Base-by-base conservation (phyloP, 129 eudicot genomes). In the Ambrosia trifida region DNA sequence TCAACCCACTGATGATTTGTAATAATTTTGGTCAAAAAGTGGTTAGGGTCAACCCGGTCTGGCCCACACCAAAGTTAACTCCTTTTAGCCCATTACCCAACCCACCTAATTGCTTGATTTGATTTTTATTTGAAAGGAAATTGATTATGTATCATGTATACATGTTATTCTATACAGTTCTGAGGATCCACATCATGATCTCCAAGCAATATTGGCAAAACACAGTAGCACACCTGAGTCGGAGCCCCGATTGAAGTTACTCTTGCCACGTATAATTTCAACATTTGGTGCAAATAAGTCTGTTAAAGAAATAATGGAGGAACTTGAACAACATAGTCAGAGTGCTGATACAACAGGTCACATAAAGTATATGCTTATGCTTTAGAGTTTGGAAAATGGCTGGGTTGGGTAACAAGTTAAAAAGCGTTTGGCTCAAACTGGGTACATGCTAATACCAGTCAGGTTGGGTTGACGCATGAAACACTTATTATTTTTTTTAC, bases 151-250 rank as follows among this genome's bases (percentile, higher is more conserved):
- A 4, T 52, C 72, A 52, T 65, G 44, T 56, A 65, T 66, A 31
- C 10, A 11, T 8, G 70, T 77, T 62, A 50, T 43, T 61, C 8
- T 70, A 28, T 78, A 61, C 83, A 89, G 98, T 83, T 94, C 96
- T 58, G 96, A 85, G 83, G 98, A 89, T 78, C 86, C 91, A 38
- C 83, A 87, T 81, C 77, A 85, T 79, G 97, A 90, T 4, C 60
- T 94, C 70, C 80, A 61, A 64, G 74, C 66, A 68, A 73, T 85
- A 65, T 64, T 90, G 75, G 79, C 81, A 50, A 84, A 76, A 61
- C 83, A 89, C 83, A 85, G 89, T 83, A 73, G 79, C 69, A 82
- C 79, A 20, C 97, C 89, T 13, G 86, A 90, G 56, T 80, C 87
- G 64, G 96, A 94, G 71, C 76, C 96, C 56, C 92, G 67, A 74